phyloP scores from a whole-genome alignment of 257 asterid species.

The Petunia secreta region DNA sequence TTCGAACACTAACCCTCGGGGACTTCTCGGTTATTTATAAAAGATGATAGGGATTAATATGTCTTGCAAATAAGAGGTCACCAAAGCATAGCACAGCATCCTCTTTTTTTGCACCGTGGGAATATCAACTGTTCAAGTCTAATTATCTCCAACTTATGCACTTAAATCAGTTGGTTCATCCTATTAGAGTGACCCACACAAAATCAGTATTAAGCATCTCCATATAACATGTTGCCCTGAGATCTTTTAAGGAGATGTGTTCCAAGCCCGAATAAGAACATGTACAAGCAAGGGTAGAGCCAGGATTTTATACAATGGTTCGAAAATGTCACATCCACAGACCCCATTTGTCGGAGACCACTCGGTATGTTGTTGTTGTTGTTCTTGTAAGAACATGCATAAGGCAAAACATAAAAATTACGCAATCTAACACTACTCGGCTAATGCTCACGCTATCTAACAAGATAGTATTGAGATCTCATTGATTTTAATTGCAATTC shows the following conservation, averaged over 20 bases:
- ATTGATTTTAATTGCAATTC: background rate
- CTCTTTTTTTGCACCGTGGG: background rate
- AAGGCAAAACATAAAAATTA: background rate
- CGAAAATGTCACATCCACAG: too few relatives aligned
- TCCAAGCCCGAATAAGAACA: background rate
- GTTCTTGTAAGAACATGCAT: background rate
- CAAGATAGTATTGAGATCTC: background rate
- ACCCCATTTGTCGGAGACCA: too few relatives aligned
- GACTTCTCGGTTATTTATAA: too few relatives aligned
- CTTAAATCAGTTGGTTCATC: conserved; percentile 3
- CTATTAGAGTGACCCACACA: background rate
- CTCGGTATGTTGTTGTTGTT: too few relatives aligned
- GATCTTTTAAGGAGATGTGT: background rate
- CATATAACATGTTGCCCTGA: background rate
- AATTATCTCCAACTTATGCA: conserved; percentile 2
- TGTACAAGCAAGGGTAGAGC: background rate
- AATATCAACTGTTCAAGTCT: background rate
- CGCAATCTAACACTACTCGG: background rate
- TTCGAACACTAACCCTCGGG: too few relatives aligned
- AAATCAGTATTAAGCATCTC: background rate
- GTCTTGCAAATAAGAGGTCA: conserved; percentile 5
- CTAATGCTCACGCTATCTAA: background rate
- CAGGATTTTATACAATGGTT: too few relatives aligned
- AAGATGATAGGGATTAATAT: background rate
- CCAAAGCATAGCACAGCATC: background rate